A percentile compares a stretch with the other conserved stretches of the same genome.
Evolutionary conservation across 768 basidiomycete species (phyloP).

Genomic region (Suillus subluteus): DNA sequence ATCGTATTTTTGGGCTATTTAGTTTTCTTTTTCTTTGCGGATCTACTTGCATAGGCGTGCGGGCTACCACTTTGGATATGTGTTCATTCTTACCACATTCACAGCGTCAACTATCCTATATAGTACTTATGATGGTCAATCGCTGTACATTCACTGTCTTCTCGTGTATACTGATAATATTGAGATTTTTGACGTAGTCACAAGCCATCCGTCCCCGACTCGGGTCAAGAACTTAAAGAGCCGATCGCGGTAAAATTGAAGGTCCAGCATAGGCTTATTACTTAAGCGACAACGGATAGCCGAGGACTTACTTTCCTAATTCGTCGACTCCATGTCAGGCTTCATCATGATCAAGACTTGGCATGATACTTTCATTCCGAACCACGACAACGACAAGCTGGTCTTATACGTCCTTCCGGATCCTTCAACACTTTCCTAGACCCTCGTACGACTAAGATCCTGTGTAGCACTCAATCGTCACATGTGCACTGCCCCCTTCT

Average conservation of each 20-base stretch:
- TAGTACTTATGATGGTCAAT: not conserved
- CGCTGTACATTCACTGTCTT: not conserved
- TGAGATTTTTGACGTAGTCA: not conserved
- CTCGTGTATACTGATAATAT: not conserved
- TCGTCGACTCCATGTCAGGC: too few species aligned
- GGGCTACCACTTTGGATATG: not conserved
- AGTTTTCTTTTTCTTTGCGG: not conserved
- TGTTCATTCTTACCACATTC: not conserved
- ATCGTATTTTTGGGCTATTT: slow-evolving; percentile 1
- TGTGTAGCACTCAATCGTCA: not conserved
- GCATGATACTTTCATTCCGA: not conserved
- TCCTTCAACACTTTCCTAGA: too few species aligned
- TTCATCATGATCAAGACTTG: not conserved
- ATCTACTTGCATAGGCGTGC: not conserved
- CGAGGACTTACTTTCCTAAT: too few species aligned
- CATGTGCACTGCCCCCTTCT: slow-evolving; percentile 10
- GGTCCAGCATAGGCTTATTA: too few species aligned
- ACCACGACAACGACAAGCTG: slow-evolving; percentile 7
- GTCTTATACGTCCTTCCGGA: not conserved
- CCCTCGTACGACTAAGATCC: not conserved
- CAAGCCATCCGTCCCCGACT: too few species aligned
- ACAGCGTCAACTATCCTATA: slow-evolving; percentile 1
- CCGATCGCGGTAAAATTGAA: too few species aligned
- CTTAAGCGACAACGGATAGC: too few species aligned
- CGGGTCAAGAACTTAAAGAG: too few species aligned